Evolutionary conservation across 2,329 filamentous ascomycete genomes (phyloP).

Genomic region (Scleromitrula shiraiana): DNA sequence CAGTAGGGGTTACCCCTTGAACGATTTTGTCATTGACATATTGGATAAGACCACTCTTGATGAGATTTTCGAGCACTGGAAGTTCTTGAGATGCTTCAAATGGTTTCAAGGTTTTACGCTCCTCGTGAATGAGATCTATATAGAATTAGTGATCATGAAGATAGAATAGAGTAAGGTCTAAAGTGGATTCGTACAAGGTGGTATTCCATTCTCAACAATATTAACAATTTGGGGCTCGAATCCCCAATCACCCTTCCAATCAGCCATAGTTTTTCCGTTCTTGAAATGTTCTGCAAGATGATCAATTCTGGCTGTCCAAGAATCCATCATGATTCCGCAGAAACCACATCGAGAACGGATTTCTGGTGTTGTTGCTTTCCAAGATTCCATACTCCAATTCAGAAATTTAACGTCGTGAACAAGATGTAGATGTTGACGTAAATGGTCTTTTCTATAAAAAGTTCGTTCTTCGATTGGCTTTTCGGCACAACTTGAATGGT

Average conservation of each 20-base stretch:
- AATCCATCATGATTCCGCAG: constrained; percentile 53
- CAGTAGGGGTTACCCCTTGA: constrained; percentile 36
- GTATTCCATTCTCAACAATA: constrained; percentile 59
- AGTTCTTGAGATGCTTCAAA: constrained; percentile 36
- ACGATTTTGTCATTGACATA: constrained; percentile 41
- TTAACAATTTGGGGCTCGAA: constrained; percentile 53
- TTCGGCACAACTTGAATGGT: constrained; percentile 58
- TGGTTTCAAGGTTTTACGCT: constrained; percentile 48
- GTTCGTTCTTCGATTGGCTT: constrained; percentile 53
- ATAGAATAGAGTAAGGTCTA: constrained; percentile 16
- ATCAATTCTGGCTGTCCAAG: constrained; percentile 52
- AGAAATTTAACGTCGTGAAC: constrained; percentile 53
- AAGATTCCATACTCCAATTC: constrained; percentile 57
- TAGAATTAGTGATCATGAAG: constrained; percentile 20
- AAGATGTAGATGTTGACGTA: constrained; percentile 57
- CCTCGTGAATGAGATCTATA: constrained; percentile 55
- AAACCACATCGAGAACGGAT: constrained; percentile 59
- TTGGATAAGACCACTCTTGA: constrained; percentile 50
- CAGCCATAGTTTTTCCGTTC: constrained; percentile 56
- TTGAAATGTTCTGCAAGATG: constrained; percentile 63
- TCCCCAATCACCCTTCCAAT: constrained; percentile 65
- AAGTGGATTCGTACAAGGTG: constrained; percentile 48
- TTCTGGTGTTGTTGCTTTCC: constrained; percentile 52
- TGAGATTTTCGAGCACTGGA: constrained; percentile 48
- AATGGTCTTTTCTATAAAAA: constrained; percentile 59